Evolutionary conservation across 345 rosid species (phyloP), one percentile per base, ranked within the genome.

Genomic region (Acer negundo): DNA sequence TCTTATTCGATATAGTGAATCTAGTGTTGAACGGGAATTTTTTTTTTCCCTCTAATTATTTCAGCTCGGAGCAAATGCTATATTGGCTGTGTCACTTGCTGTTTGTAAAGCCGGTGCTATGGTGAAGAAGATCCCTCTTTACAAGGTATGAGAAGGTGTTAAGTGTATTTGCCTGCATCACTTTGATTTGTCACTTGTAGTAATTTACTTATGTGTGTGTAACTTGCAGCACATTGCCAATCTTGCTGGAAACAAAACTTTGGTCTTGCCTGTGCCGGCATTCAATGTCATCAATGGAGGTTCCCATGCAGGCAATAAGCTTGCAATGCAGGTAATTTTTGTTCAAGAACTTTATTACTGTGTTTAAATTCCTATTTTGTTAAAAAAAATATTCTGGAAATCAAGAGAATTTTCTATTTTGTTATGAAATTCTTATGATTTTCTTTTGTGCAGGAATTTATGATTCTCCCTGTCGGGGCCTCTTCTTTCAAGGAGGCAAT

Each of bases 11-110:
- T 24, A 23, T 17, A 62, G 31, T 63, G 28, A 46, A 44, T 47
- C 12, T 35, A 35, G 38, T 35, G 38, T 35, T 35, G 38, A 35
- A 35, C 38, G 38, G 38, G 1, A 26, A 26, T 19, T 26, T 67
- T 26, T 46, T 4, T 35, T 23, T 26, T 20, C 49, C 7, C 40
- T 62, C 23, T 68, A 22, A 4, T 35, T 59, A 22, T 61, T 61
- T 63, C 83, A 89, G 93, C 93, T 91, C 46, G 95, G 90, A 85
- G 93, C 95, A 80, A 91, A 91, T 83, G 93, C 91, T 70, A 89
- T 86, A 63, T 81, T 91, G 76, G 93, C 95, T 22, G 95, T 89
- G 62, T 91, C 95, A 51, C 95, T 91, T 44, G 95, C 89, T 26
- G 85, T 89, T 78, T 91, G 95, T 84, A 89, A 91, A 77, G 91